Conservation (phyloP, 352 stramenopile species). For the Albugo laibachii region DNA sequence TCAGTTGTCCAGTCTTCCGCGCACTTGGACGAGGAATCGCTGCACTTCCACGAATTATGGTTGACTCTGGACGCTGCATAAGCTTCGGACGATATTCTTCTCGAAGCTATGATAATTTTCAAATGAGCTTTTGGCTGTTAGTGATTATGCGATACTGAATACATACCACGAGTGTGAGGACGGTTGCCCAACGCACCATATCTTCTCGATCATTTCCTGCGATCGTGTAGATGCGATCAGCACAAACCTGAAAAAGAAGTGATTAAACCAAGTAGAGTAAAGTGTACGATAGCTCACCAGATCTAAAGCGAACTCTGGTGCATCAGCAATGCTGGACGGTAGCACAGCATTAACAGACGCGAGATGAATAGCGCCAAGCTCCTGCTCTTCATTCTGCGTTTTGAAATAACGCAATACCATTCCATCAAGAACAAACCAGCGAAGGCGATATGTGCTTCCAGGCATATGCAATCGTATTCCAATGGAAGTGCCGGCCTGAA, state of each 20-base stretch:
- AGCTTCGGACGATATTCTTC: slow-evolving; percentile 78
- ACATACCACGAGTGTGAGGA: slow-evolving; percentile 64
- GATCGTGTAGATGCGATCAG: slow-evolving; percentile 76
- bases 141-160: background rate
- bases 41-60: slow-evolving; percentile 71
- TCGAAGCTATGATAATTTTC: slow-evolving; percentile 18
- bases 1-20: slow-evolving; percentile 44
- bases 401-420: slow-evolving; percentile 82
- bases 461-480: slow-evolving; percentile 58
- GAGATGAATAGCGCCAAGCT: slow-evolving; percentile 75
- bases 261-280: background rate
- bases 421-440: slow-evolving; percentile 77
- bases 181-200: slow-evolving; percentile 78
- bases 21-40: slow-evolving; percentile 56
- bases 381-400: slow-evolving; percentile 68
- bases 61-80: slow-evolving; percentile 71
- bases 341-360: slow-evolving; percentile 73
- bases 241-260: slow-evolving; percentile 29
- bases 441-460: slow-evolving; percentile 54
- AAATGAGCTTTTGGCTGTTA: background rate
- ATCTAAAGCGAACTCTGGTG: slow-evolving; percentile 66
- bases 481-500: slow-evolving; percentile 40
- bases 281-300: slow-evolving; percentile 16
- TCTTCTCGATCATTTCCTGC: slow-evolving; percentile 70
- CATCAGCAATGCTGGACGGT: slow-evolving; percentile 74